These are phyloP conservation scores for Bimuria novae-zelandiae DNA, from an alignment of 2,329 filamentous ascomycete genomes.

Conservation along the genomic window DNA sequence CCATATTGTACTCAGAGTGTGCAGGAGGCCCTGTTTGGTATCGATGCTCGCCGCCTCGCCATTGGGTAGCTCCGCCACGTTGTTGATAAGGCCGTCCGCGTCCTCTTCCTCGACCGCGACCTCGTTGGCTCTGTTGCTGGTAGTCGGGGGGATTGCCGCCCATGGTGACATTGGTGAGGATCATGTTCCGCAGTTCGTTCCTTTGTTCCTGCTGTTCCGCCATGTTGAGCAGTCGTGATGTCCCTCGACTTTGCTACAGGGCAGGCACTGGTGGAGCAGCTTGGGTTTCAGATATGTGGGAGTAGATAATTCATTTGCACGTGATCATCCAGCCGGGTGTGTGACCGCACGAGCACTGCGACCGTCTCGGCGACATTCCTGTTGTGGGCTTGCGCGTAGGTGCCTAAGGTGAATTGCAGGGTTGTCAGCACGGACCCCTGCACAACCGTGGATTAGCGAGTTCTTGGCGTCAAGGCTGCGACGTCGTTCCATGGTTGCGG, in stretches of 20 bases:
- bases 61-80: constrained; percentile 1
- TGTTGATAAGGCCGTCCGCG: constrained; percentile 18
- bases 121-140: constrained; percentile 17
- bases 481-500: too few species aligned
- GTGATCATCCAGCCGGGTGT: too few species aligned
- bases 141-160: constrained; percentile 10
- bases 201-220: constrained; percentile 2
- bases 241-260: constrained; percentile 19
- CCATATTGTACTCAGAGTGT: background rate
- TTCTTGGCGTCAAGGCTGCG: background rate
- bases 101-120: constrained; percentile 6
- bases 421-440: constrained; percentile 1
- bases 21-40: background rate
- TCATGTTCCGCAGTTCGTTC: constrained; percentile 63
- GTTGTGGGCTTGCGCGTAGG: background rate
- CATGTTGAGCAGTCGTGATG: constrained; percentile 12
- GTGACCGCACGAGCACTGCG: background rate
- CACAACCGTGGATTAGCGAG: background rate
- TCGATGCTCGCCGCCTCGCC: background rate
- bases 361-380: background rate
- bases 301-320: too few species aligned
- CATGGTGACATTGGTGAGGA: constrained; percentile 57
- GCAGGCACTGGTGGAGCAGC: background rate
- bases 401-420: constrained; percentile 10
- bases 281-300: background rate